Evolutionary conservation across 768 basidiomycete species (phyloP).

Genomic region (Calocybe gangraenosa): DNA sequence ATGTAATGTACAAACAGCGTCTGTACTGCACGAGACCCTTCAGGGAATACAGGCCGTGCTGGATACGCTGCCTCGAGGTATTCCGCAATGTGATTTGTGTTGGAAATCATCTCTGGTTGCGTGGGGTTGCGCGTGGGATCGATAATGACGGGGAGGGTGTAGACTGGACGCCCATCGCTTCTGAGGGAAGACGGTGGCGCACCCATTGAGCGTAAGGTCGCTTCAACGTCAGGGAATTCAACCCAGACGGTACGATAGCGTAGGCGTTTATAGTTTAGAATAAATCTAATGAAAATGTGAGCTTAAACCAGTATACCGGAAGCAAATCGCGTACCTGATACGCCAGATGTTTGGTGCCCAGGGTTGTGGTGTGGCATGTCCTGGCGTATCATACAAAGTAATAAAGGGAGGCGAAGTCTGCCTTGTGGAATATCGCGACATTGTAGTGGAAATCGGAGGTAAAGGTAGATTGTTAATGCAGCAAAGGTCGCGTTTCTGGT

Average conservation of each 20-base stretch:
- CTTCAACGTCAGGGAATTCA: constrained; percentile 66
- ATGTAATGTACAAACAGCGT: constrained; percentile 67
- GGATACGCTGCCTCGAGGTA: constrained; percentile 69
- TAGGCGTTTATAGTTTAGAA: constrained; percentile 75
- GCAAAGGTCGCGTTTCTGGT: not conserved
- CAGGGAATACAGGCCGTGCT: constrained; percentile 66
- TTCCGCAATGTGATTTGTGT: constrained; percentile 60
- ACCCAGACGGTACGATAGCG: constrained; percentile 69
- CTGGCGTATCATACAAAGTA: constrained; percentile 64
- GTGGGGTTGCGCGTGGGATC: constrained; percentile 47
- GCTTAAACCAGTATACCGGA: not conserved
- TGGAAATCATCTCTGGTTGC: constrained; percentile 51
- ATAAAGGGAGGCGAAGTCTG: constrained; percentile 40
- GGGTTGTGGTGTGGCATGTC: constrained; percentile 55
- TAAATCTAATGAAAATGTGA: constrained; percentile 39
- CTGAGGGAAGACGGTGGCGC: constrained; percentile 53
- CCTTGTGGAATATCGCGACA: constrained; percentile 17
- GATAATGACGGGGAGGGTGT: constrained; percentile 66
- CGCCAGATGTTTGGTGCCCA: constrained; percentile 80
- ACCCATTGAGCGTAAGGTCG: constrained; percentile 50
- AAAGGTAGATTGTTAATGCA: not conserved
- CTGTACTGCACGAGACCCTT: constrained; percentile 65
- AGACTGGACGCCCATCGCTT: constrained; percentile 57
- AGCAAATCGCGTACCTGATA: constrained; percentile 44
- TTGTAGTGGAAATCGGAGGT: not conserved